phyloP scores from a whole-genome alignment of 2,329 filamentous ascomycete genomes.

The Pseudogymnoascus sp. region DNA sequence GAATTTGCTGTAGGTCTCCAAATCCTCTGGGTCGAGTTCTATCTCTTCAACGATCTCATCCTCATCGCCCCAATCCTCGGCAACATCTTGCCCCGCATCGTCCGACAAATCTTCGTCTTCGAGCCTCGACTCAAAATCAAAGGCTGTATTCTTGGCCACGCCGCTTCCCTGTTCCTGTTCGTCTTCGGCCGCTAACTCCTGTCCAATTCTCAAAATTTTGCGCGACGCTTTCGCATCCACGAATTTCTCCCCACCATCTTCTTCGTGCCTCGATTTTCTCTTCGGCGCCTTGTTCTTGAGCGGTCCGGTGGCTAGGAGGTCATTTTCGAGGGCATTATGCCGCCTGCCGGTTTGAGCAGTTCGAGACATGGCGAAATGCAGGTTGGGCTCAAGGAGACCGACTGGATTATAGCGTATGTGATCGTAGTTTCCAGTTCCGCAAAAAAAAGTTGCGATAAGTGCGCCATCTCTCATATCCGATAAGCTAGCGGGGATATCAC shows the following conservation, averaged over 20 bases:
- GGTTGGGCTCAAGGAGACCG: neutral
- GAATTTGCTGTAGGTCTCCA: slow-evolving; percentile 88
- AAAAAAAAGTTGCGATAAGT: slow-evolving; percentile 10
- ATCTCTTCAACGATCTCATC: slow-evolving; percentile 64
- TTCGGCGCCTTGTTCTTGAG: slow-evolving; percentile 69
- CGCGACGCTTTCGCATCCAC: slow-evolving; percentile 83
- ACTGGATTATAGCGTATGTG: slow-evolving; percentile 1
- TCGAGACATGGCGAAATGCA: neutral
- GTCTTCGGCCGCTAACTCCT: slow-evolving; percentile 81
- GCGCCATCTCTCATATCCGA: slow-evolving; percentile 1
- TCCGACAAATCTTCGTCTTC: slow-evolving; percentile 41
- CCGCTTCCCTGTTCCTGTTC: slow-evolving; percentile 35
- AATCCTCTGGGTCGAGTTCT: slow-evolving; percentile 81
- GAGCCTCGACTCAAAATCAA: slow-evolving; percentile 73
- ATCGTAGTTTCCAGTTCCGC: neutral
- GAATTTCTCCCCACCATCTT: slow-evolving; percentile 59
- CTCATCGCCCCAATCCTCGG: slow-evolving; percentile 69
- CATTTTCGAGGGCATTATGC: slow-evolving; percentile 88
- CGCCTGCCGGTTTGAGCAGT: slow-evolving; percentile 37
- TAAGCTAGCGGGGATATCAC: neutral
- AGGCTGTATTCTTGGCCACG: slow-evolving; percentile 48
- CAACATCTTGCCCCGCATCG: slow-evolving; percentile 40
- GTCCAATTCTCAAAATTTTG: slow-evolving; percentile 83
- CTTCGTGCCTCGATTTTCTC: slow-evolving; percentile 53
- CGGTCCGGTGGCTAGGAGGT: slow-evolving; percentile 64